Conservation (phyloP, 352 stramenopile species). For the Salisapilia sapeloensis region DNA sequence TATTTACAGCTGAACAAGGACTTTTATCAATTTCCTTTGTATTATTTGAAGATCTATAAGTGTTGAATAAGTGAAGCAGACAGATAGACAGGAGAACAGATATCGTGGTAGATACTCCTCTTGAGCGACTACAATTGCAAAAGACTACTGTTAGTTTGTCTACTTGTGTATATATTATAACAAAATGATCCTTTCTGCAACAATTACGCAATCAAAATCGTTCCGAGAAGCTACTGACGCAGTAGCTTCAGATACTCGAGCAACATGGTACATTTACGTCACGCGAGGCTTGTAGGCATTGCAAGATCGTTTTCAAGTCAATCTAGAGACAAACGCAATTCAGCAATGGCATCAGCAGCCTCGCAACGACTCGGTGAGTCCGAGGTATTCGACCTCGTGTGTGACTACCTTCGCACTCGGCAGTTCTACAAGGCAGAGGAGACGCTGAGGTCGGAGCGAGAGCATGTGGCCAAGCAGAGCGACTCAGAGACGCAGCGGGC, state of each 20-base stretch:
- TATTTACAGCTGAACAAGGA: background rate
- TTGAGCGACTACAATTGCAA: no score
- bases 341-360: background rate
- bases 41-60: background rate
- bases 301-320: no score
- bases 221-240: no score
- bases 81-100: background rate
- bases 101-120: background rate
- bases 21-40: background rate
- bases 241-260: no score
- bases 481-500: no score
- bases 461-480: conserved; percentile 14
- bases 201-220: no score
- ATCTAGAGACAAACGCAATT: no score
- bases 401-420: conserved; percentile 72
- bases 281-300: no score
- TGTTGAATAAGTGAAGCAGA: background rate
- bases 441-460: conserved; percentile 50
- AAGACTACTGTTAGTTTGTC: no score
- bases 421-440: conserved; percentile 76
- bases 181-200: no score
- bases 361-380: conserved; percentile 57
- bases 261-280: no score
- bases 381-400: conserved; percentile 79
- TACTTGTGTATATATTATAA: no score